These are phyloP conservation scores for Gentiana macrophylla DNA, from an alignment of 257 asterid genomes.

Conservation along the genomic window DNA sequence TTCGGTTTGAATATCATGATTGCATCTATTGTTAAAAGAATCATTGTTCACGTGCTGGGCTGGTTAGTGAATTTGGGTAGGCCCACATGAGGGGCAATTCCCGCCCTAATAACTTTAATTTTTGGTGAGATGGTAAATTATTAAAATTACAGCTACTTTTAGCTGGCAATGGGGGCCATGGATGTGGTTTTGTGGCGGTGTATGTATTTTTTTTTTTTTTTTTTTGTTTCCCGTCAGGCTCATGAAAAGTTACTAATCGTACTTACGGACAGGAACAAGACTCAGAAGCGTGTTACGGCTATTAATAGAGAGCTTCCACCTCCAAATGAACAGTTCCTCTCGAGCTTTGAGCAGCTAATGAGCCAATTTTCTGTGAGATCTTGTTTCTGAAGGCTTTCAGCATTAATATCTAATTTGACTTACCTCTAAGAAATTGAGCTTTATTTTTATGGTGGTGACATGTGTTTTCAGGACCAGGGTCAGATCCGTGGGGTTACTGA, in stretches of 20 bases:
- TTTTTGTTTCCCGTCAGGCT: neutral
- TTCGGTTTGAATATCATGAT: no score
- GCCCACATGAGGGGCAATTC: no score
- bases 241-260: no score
- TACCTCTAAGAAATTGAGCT: neutral
- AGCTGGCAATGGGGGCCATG: no score
- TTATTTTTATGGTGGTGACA: constrained; percentile 7
- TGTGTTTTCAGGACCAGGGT: constrained; percentile 66
- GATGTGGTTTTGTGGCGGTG: neutral
- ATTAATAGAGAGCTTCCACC: constrained; percentile 87
- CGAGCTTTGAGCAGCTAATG: constrained; percentile 81
- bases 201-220: neutral
- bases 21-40: no score
- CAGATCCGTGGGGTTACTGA: constrained; percentile 73
- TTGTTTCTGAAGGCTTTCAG: constrained; percentile 6
- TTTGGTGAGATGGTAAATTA: no score
- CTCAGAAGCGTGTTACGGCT: constrained; percentile 89
- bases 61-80: no score
- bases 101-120: no score
- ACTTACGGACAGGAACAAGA: constrained; percentile 53
- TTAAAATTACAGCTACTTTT: no score
- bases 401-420: neutral
- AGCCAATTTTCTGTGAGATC: constrained; percentile 59
- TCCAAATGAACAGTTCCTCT: constrained; percentile 71
- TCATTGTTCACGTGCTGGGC: no score